A percentile compares a stretch with the other conserved stretches of the same genome.
These are phyloP conservation scores for Talaromyces sp. DNA, from an alignment of 2,329 filamentous ascomycete genomes.

Conservation along the genomic window DNA sequence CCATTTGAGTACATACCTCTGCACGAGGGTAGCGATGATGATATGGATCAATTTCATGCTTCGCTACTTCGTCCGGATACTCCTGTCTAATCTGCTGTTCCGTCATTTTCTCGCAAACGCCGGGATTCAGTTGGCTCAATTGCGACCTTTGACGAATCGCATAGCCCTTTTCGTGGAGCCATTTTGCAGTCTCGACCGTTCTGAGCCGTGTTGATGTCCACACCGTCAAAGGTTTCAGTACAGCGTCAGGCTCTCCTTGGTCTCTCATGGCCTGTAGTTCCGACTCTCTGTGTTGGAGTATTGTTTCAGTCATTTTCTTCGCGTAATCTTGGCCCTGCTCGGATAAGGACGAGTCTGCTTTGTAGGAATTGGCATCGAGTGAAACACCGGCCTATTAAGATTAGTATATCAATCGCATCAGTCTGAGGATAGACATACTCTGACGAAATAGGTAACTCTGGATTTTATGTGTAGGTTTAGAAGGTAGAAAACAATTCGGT, in stretches of 20 bases:
- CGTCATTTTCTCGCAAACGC: slow-evolving; percentile 90
- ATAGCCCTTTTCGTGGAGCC: slow-evolving; percentile 74
- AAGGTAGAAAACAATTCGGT: slow-evolving; percentile 96
- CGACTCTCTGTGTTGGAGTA: slow-evolving; percentile 78
- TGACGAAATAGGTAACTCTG: slow-evolving; percentile 86
- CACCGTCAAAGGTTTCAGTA: slow-evolving; percentile 76
- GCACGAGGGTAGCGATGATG: slow-evolving; percentile 94
- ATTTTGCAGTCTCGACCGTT: slow-evolving; percentile 84
- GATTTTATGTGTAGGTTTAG: slow-evolving; percentile 97
- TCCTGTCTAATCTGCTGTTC: slow-evolving; percentile 75
- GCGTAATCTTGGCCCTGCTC: slow-evolving; percentile 78
- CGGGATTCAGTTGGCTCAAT: slow-evolving; percentile 95
- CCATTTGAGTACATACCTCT: slow-evolving; percentile 58
- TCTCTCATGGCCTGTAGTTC: slow-evolving; percentile 69
- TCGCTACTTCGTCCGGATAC: slow-evolving; percentile 86
- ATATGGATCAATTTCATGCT: slow-evolving; percentile 92
- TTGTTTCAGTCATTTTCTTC: slow-evolving; percentile 76
- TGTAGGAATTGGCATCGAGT: slow-evolving; percentile 86
- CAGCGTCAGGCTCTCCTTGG: slow-evolving; percentile 63
- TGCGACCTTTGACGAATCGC: slow-evolving; percentile 88
- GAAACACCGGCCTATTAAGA: slow-evolving; percentile 66
- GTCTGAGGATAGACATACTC: slow-evolving; percentile 46
- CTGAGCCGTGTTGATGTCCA: slow-evolving; percentile 93
- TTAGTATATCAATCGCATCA: not conserved
- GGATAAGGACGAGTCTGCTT: slow-evolving; percentile 80